phyloP scores from a whole-genome alignment of 169 alveolate species.

The Eimeria mitis region DNA sequence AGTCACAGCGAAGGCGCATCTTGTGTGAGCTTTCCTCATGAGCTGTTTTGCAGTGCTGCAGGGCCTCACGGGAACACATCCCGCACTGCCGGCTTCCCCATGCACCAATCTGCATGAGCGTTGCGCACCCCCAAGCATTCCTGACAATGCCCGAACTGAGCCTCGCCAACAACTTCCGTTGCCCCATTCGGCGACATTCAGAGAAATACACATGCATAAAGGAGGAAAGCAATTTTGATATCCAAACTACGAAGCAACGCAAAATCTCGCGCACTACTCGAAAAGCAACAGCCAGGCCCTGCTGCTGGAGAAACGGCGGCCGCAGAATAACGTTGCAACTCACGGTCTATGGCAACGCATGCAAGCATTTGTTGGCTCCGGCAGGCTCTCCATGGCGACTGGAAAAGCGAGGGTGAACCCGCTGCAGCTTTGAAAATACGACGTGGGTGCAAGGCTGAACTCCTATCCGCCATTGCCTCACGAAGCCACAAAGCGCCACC shows the following conservation, averaged over 20 bases:
- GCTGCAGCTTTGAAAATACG: neutral
- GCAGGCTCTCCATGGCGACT: neutral
- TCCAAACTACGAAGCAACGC: neutral
- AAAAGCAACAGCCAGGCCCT: neutral
- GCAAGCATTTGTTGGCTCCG: neutral
- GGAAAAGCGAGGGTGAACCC: neutral
- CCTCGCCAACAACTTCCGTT: neutral
- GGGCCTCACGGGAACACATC: neutral
- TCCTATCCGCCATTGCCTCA: too few relatives aligned
- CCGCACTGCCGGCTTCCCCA: neutral
- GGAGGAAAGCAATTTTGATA: neutral
- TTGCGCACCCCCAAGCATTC: neutral
- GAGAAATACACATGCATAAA: neutral
- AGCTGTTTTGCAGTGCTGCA: neutral
- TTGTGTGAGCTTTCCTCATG: neutral
- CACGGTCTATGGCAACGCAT: neutral
- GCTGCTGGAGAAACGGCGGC: neutral
- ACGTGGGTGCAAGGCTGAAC: too few relatives aligned
- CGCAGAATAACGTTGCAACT: neutral
- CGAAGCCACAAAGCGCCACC: too few relatives aligned
- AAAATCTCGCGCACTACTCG: neutral
- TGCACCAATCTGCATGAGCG: neutral
- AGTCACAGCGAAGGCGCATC: neutral
- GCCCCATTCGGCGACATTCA: neutral
- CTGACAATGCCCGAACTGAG: neutral